These are phyloP conservation scores for Alternaria burnsii DNA, from an alignment of 2,329 filamentous ascomycete species.

Conservation along the genomic window DNA sequence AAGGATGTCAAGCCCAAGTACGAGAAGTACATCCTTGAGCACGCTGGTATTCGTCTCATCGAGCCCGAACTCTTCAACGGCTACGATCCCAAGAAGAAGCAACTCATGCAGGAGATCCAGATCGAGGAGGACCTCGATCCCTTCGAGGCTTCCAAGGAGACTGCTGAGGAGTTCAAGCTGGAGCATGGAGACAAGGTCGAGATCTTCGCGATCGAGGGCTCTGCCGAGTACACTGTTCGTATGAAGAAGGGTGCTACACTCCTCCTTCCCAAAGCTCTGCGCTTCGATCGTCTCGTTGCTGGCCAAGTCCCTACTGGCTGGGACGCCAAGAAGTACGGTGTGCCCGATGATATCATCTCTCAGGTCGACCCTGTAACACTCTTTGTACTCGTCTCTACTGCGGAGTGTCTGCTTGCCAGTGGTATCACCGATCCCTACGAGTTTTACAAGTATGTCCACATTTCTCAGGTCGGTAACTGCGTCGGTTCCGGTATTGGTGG, in stretches of 20 bases:
- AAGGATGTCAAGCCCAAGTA: slow-evolving; percentile 98
- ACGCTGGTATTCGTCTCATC: slow-evolving; percentile 96
- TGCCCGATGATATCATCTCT: slow-evolving; percentile 96
- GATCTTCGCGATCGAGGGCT: slow-evolving; percentile 92
- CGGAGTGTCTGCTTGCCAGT: slow-evolving; percentile 86
- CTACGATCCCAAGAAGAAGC: slow-evolving; percentile 98
- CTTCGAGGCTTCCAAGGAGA: slow-evolving; percentile 97
- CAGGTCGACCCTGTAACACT: slow-evolving; percentile 97
- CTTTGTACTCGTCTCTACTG: slow-evolving; percentile 92
- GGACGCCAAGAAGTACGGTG: slow-evolving; percentile 95
- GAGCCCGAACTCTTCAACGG: slow-evolving; percentile 96
- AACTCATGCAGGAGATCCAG: slow-evolving; percentile 95
- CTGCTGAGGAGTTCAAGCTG: slow-evolving; percentile 94
- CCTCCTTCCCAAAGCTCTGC: slow-evolving; percentile 94
- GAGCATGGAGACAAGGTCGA: slow-evolving; percentile 98
- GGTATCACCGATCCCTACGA: slow-evolving; percentile 99
- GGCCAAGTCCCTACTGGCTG: slow-evolving; percentile 97
- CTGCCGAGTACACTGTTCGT: slow-evolving; percentile 91
- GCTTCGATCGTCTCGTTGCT: slow-evolving; percentile 96
- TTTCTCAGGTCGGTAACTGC: slow-evolving; percentile 98
- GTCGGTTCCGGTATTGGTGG: slow-evolving; percentile 98
- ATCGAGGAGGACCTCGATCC: slow-evolving; percentile 97
- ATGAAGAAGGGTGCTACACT: slow-evolving; percentile 95
- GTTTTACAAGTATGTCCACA: slow-evolving; percentile 99
- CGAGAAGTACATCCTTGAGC: slow-evolving; percentile 94